Conservation (phyloP, 495 filamentous ascomycete genomes). For the Aspergillus coremiiformis region DNA sequence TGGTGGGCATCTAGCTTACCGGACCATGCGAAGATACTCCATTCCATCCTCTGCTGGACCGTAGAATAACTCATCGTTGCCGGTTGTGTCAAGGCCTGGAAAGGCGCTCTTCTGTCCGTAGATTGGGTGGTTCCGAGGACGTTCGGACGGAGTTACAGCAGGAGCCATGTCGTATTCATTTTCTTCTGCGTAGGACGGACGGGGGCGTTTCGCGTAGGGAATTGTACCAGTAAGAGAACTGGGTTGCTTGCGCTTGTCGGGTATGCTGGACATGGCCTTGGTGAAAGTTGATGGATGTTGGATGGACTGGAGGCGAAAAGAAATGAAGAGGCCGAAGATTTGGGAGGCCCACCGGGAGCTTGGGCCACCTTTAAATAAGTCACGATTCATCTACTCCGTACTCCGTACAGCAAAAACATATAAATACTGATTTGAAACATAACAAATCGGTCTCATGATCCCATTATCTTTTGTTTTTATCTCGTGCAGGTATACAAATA, state of each 20-base stretch:
- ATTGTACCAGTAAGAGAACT: constrained; percentile 13
- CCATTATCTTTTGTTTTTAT: constrained; percentile 2
- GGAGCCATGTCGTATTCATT: constrained; percentile 14
- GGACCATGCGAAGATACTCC: constrained; percentile 70
- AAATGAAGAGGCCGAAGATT: no score
- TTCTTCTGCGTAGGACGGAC: constrained; percentile 24
- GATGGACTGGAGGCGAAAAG: background rate
- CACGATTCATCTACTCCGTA: no score
- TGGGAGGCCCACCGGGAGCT: constrained; percentile 9
- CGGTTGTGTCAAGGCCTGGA: constrained; percentile 57
- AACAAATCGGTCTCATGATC: background rate
- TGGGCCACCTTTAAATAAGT: constrained; percentile 12
- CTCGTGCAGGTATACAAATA: background rate
- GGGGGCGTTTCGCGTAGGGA: constrained; percentile 23
- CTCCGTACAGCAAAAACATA: no score
- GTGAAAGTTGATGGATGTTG: constrained; percentile 7
- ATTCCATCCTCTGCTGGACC: constrained; percentile 54
- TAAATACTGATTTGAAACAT: no score
- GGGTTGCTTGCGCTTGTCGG: constrained; percentile 31
- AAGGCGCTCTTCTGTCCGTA: constrained; percentile 75
- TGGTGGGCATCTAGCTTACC: constrained; percentile 48
- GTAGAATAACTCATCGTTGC: constrained; percentile 44
- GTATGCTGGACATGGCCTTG: constrained; percentile 18
- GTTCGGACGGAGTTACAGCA: constrained; percentile 22
- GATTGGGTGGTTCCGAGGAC: constrained; percentile 50